Evolutionary conservation across 306 rosid species (phyloP).

Genomic region (Ammopiptanthus mongolicus): DNA sequence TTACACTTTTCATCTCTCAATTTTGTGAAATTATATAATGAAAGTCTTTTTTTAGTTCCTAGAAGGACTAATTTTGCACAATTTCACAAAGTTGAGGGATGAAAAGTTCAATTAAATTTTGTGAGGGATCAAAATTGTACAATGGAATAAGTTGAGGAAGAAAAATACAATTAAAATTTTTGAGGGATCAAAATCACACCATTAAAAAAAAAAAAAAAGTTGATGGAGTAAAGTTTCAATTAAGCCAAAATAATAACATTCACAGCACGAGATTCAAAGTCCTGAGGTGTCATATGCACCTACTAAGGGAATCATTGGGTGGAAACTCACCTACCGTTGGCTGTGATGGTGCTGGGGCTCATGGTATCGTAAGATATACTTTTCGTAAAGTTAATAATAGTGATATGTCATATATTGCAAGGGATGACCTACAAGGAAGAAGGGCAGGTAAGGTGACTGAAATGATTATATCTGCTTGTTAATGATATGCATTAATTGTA

Average conservation of each 20-base stretch:
- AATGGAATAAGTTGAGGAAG: too few relatives aligned
- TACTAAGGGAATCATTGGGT: constrained; percentile 17
- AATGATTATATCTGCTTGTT: not conserved
- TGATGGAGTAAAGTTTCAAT: too few relatives aligned
- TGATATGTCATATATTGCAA: not conserved
- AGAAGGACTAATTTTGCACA: too few relatives aligned
- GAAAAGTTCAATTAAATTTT: too few relatives aligned
- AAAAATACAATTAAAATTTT: too few relatives aligned
- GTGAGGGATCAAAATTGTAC: too few relatives aligned
- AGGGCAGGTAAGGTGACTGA: not conserved
- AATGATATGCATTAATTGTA: not conserved
- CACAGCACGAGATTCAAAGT: not conserved
- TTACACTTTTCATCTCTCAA: too few relatives aligned
- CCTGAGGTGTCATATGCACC: constrained; percentile 15
- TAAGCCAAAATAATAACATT: not conserved
- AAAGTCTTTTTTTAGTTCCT: too few relatives aligned
- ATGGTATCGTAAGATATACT: not conserved
- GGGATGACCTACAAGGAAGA: not conserved
- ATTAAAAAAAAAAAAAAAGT: too few relatives aligned
- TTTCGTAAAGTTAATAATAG: not conserved
- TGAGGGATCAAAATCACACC: too few relatives aligned
- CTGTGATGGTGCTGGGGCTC: not conserved
- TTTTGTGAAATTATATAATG: too few relatives aligned
- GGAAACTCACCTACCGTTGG: not conserved
- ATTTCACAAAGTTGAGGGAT: too few relatives aligned